Evolutionary conservation across 31 red algal genomes (phyloP), one percentile per base, ranked within the genome.

Genomic region (Asparagopsis taxiformis): DNA sequence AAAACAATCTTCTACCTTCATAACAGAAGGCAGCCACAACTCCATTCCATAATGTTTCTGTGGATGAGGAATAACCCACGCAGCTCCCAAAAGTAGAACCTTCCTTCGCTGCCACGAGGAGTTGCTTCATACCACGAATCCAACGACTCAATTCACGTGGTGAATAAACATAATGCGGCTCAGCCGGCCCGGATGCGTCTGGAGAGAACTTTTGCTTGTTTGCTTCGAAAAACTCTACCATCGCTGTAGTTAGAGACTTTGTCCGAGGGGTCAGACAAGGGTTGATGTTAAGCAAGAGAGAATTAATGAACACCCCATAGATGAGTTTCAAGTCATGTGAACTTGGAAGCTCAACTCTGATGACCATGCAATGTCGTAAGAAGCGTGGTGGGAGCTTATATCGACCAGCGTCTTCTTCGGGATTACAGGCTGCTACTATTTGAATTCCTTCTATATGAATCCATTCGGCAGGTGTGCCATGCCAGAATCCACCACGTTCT

Each of bases 151-250:
- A 58, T 35, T 93, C 90, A 31, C 90, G 39, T 39, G 90, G 90
- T n/a, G 90, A 93, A 67, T 93, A 93, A 36, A 93, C 70, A 65
- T 93, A 93, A 55, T 93, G 90, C 2, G 90, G 79, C 43, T 87
- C 54, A 16, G 75, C 17, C 5, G 74, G 75, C 3, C 75, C 74
- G 48, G 19, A 23, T 24, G 28, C 43, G 17, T 2, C 38, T 28
- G 77, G 71, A 68, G 51, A 71, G 43, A 87, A 93, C 38, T 35
- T 59, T 21, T 77, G 54, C 39, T 81, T 80, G 81, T 93, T 93
- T n/a, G 37, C 34, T 17, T 38, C 35, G 61, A 74, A 93, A 39
- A 81, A 84, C 3, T 80, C 69, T 19, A 93, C 80, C 89, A 92
- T 92, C 22, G 89, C 89, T 25, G 51, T 31, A 21, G 89, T 92